Evolutionary conservation across 2,329 filamentous ascomycete species (phyloP).

Genomic region (Emergomyces orientalis): DNA sequence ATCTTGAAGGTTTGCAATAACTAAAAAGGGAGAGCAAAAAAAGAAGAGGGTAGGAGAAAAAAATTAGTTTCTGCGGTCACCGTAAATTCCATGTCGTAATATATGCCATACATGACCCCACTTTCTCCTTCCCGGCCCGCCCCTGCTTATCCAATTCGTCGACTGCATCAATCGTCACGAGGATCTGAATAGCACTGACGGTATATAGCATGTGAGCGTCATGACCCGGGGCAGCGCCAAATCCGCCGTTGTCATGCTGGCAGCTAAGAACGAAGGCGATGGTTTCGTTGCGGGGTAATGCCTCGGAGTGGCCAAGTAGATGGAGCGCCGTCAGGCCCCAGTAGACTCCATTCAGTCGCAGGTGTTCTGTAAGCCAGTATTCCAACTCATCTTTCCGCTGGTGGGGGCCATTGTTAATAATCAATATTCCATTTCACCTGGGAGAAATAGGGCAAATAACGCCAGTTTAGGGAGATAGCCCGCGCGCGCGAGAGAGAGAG

Average conservation of each 20-base stretch:
- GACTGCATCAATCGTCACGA: constrained; percentile 76
- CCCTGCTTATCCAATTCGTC: constrained; percentile 67
- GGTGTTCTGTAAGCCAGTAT: constrained; percentile 95
- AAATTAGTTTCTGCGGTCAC: constrained; percentile 3
- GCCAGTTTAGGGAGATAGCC: too few relatives aligned
- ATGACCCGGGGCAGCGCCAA: constrained; percentile 86
- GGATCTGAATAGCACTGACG: constrained; percentile 86
- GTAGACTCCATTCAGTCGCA: constrained; percentile 90
- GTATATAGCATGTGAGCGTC: constrained; percentile 96
- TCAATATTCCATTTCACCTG: constrained; percentile 9
- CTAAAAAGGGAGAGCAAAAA: constrained; percentile 32
- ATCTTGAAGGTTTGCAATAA: constrained; percentile 76
- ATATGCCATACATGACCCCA: constrained; percentile 62
- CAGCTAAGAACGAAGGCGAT: constrained; percentile 95
- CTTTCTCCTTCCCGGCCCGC: constrained; percentile 57
- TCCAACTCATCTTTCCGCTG: constrained; percentile 87
- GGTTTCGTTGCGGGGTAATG: constrained; percentile 67
- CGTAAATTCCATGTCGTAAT: constrained; percentile 10
- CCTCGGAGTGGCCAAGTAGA: constrained; percentile 70
- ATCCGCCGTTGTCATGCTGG: constrained; percentile 78
- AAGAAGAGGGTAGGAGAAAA: too few relatives aligned
- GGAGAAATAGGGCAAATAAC: not conserved
- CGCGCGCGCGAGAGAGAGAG: not conserved
- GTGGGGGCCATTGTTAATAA: constrained; percentile 25
- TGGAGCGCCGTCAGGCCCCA: constrained; percentile 89